Evolutionary conservation across 768 basidiomycete species (phyloP).

Genomic region (Lactifluus rugatus): DNA sequence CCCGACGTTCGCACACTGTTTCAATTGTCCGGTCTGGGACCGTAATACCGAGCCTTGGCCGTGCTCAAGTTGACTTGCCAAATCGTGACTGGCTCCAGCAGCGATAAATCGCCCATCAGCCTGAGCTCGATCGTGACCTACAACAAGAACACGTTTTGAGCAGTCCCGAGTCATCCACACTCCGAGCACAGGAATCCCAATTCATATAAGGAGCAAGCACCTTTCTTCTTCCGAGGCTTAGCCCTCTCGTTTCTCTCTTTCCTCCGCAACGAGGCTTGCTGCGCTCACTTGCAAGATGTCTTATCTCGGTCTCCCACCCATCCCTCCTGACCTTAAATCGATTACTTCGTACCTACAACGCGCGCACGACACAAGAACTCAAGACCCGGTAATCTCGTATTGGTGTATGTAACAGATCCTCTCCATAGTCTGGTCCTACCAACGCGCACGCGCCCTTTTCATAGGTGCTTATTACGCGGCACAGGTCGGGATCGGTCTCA

Average conservation of each 20-base stretch:
- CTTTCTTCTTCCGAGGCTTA: background rate
- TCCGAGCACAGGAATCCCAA: too few species aligned
- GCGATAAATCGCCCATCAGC: too few species aligned
- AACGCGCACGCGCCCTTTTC: conserved; percentile 15
- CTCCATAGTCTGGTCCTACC: background rate
- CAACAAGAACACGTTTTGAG: background rate
- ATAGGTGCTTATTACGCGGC: conserved; percentile 88
- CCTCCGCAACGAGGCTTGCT: background rate
- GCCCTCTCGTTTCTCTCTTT: background rate
- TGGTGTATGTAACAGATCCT: conserved; percentile 63
- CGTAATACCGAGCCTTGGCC: too few species aligned
- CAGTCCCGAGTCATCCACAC: too few species aligned
- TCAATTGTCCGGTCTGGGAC: too few species aligned
- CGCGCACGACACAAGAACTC: conserved; percentile 72
- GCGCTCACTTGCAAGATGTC: conserved; percentile 9
- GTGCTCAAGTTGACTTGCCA: too few species aligned
- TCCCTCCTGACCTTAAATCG: conserved; percentile 52
- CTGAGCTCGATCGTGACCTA: too few species aligned
- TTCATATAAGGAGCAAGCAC: too few species aligned
- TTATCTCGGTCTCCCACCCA: conserved; percentile 47
- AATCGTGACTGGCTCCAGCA: too few species aligned
- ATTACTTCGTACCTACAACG: conserved; percentile 79
- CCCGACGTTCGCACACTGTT: too few species aligned
- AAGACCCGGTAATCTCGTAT: conserved; percentile 85
- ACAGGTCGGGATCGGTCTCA: conserved; percentile 72